Base-by-base conservation (phyloP, 176 grass and related monocot species). In the Panicum miliaceum region DNA sequence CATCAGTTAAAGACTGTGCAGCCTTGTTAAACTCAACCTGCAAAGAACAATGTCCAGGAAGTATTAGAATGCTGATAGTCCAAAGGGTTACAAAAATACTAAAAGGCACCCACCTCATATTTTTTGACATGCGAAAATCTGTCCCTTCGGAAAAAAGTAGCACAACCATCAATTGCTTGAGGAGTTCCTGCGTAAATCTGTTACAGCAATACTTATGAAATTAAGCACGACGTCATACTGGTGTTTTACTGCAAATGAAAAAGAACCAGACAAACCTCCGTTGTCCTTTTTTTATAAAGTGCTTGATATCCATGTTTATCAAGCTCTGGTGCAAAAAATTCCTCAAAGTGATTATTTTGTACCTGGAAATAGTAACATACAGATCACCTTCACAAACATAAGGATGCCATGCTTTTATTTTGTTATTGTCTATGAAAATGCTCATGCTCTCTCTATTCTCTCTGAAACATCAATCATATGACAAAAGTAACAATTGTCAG, bases 1-100 rank as follows among this genome's bases (percentile, higher is more conserved):
- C 80, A 13, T 97, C 92, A 15, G 91, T 94, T 87, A 97, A 85
- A 74, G 94, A 97, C 79, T 94, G 87, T 81, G 92, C 94, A 73
- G 94, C 94, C 82, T 97, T 97, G 84, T 97, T 97, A 34, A 97
- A 97, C 76, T 97, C 94, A 51, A 97, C 91, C 94, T 97, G 76
- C 81, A 90, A 19, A 57, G 45, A 82, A 71, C 27, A 64, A 70
- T 85, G 63, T 48, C 26, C 22, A 76, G 70, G 23, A 84, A 79
- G 51, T 64, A 63, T 80, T 73, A 82, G 16, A 69, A 67, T 25
- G 42, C 20, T 59, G 71, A 20, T 74, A 61, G 61, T 54, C 15
- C 18, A 15, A 64, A 64, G 45, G 11, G 35, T 16, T 54, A 57
- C 76, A 92, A 53, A 52, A 71, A 76, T 58, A 77, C 14, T 38